phyloP scores from a whole-genome alignment of 2,329 filamentous ascomycete genomes.

The Neopestalotiopsis rosae region DNA sequence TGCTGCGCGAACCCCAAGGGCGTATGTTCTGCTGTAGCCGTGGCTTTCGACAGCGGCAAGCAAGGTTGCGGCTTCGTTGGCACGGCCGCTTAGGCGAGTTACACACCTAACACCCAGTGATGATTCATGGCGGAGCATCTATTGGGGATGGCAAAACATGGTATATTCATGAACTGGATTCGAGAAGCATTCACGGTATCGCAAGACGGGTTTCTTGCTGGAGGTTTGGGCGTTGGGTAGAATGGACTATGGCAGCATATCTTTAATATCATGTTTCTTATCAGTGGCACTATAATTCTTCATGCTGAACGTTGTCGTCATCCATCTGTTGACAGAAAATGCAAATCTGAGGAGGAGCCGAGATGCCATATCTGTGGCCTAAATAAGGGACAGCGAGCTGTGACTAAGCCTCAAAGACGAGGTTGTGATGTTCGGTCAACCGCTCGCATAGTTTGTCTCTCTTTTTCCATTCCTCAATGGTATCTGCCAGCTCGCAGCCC shows the following conservation, averaged over 20 bases:
- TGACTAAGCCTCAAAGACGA: slow-evolving; percentile 2
- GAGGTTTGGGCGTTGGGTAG: neutral
- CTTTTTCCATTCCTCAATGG: slow-evolving; percentile 19
- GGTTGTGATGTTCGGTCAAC: slow-evolving; percentile 14
- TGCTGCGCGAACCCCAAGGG: slow-evolving; percentile 32
- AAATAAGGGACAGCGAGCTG: neutral
- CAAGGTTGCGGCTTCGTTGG: slow-evolving; percentile 31
- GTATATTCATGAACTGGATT: neutral
- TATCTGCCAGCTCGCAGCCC: slow-evolving; percentile 25
- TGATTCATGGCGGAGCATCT: neutral
- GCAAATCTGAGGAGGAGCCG: neutral
- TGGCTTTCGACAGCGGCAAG: slow-evolving; percentile 28
- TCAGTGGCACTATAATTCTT: too few species aligned
- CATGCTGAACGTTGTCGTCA: too few species aligned
- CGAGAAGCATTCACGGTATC: too few species aligned
- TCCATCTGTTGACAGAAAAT: neutral
- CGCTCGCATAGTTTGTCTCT: slow-evolving; percentile 16
- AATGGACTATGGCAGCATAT: too few species aligned
- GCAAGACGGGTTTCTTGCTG: slow-evolving; percentile 10
- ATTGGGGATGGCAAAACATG: neutral
- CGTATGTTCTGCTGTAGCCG: slow-evolving; percentile 31
- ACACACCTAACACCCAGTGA: too few species aligned
- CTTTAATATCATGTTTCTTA: too few species aligned
- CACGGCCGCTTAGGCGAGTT: slow-evolving; percentile 5
- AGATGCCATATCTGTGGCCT: neutral